Evolutionary conservation across 163 green algal genomes (phyloP), one percentile per base, ranked within the genome.

Genomic region (Prototheca wickerhamii): DNA sequence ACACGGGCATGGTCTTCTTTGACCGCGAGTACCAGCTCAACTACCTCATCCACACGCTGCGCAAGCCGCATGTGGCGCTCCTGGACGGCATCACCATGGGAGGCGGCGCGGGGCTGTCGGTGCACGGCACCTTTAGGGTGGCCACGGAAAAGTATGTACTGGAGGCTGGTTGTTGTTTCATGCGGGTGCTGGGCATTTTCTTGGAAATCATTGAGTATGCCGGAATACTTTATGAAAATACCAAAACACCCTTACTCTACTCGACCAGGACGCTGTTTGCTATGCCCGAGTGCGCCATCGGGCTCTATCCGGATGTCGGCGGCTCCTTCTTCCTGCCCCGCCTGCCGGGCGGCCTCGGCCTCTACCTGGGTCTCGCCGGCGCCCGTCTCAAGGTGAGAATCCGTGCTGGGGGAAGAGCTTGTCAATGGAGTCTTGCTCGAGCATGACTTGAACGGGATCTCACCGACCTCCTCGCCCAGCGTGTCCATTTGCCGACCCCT

Each of bases 221-320:
- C 23, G 8, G n/a, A n/a, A n/a, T n/a, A n/a, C n/a, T n/a, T n/a
- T n/a, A n/a, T n/a, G n/a, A n/a, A n/a, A n/a, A n/a, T n/a, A n/a
- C n/a, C n/a, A n/a, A n/a, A n/a, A n/a, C n/a, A n/a, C n/a, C n/a
- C 37, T 44, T 15, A 44, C 37, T 15, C 37, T 15, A 44, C 37
- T 1, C 10, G 10, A 68, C 49, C 71, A 91, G 84, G 65, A 91
- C 86, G 7, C 34, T 97, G 12, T 96, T 97, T 72, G 90, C 93
- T 10, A 98, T 98, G 93, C 93, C 93, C n/a, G 93, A 98, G 79
- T 87, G 74, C 31, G 87, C 75, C 59, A 97, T 98, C 31, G 93
- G 93, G 0, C 81, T 98, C 25, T 95, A 94, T 66, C 89, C 91
- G 1, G 93, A 98, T 60, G 83, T 98, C 0, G 93, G 93, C 18